Conservation (phyloP, 106 monocot genomes). For the Acorus calamus region DNA sequence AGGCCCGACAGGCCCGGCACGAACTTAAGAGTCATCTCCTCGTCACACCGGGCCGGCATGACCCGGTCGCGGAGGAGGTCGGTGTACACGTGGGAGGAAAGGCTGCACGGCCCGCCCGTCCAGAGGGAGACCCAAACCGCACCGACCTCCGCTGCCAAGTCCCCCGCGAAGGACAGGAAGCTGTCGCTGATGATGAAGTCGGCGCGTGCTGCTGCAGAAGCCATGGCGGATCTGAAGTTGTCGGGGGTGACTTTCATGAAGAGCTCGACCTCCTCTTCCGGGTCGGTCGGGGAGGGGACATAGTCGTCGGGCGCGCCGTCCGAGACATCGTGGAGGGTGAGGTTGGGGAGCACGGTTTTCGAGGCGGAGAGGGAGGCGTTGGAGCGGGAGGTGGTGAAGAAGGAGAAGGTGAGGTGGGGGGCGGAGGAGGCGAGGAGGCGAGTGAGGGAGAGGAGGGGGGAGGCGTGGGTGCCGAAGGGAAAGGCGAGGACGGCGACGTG, state of each 20-base stretch:
- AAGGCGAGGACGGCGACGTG: slow-evolving; percentile 43
- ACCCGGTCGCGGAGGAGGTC: slow-evolving; percentile 23
- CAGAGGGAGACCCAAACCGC: slow-evolving; percentile 42
- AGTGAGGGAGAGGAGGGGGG: no score
- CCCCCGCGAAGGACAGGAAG: slow-evolving; percentile 38
- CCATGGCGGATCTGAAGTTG: slow-evolving; percentile 7
- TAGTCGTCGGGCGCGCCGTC: neutral
- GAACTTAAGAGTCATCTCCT: slow-evolving; percentile 13
- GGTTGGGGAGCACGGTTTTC: neutral
- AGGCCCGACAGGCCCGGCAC: slow-evolving; percentile 40
- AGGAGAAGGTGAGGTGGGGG: slow-evolving; percentile 27
- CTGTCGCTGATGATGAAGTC: slow-evolving; percentile 44
- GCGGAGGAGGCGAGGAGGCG: slow-evolving; percentile 21
- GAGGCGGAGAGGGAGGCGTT: slow-evolving; percentile 9
- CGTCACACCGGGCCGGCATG: slow-evolving; percentile 13
- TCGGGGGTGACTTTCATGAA: slow-evolving; percentile 13
- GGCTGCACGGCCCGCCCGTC: slow-evolving; percentile 11
- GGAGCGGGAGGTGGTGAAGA: slow-evolving; percentile 22
- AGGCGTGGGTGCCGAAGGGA: slow-evolving; percentile 25
- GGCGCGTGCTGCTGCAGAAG: neutral
- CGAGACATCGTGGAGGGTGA: neutral
- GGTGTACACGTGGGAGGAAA: slow-evolving; percentile 26
- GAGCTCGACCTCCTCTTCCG: slow-evolving; percentile 13
- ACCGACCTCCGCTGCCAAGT: slow-evolving; percentile 36
- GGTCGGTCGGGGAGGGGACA: neutral